Evolutionary conservation across 768 basidiomycete species (phyloP), one percentile per base, ranked within the genome.

Genomic region (Leccinum subtestaceum): DNA sequence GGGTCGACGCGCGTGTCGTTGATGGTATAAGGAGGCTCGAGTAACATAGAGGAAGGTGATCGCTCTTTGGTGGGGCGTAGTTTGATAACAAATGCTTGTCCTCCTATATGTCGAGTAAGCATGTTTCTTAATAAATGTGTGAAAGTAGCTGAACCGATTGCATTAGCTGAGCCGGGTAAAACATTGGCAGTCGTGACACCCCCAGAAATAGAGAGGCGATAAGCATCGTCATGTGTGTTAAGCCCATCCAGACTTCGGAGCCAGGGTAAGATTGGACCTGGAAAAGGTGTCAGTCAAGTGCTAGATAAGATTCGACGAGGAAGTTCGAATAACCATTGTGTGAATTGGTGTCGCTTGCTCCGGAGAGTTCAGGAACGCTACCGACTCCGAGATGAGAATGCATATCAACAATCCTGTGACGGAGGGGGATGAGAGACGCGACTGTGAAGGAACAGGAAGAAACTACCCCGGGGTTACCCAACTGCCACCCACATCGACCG

Each of bases 41-140:
- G 77, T 11, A 94, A 70, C 89, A 93, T 93, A 7, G 90, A 89
- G 4, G 83, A 81, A 2, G 91, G 81, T 0, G 91, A 88, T 23
- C 86, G 83, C 61, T 92, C 89, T 40, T 78, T 70, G 2, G 93
- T 93, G 68, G 83, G 84, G 19, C 95, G 84, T 25, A 93, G 77
- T 71, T 97, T 97, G 66, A 95, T 80, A 67, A 91, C 80, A 67
- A 93, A 94, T 0, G 93, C 90, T 70, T 95, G 91, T 5, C 94
- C 94, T 52, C 89, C 93, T 92, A 63, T 15, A 38, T 46, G 13
- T 55, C 25, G 8, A 56, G 57, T 60, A 34, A 64, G 50, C 46
- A 10, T 36, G 23, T 9, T 53, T 34, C 13, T 12, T 70, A 61
- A 23, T 31, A n/a, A n/a, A 36, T 40, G 31, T 10, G 67, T 23